Percentiles rank a stretch among this genome's conserved stretches.
Conservation (phyloP, 176 grass and related monocot species). For the Aegilops tauschii region DNA sequence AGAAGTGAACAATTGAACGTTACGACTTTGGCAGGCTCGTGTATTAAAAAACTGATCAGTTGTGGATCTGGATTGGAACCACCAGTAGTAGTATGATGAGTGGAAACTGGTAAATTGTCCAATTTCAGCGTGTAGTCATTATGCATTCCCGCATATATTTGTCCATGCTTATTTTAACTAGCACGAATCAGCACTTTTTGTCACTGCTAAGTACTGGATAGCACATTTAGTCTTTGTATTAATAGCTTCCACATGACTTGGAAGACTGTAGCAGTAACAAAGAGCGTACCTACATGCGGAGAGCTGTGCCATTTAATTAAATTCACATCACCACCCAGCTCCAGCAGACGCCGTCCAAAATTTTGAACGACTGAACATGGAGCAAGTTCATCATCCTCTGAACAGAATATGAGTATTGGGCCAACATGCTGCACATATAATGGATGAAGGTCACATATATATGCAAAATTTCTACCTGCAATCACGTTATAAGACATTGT, state of each 20-base stretch:
- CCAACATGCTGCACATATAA: constrained; percentile 64
- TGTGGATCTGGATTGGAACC: not conserved
- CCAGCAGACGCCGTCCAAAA: constrained; percentile 60
- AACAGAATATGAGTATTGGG: constrained; percentile 88
- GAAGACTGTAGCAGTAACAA: not conserved
- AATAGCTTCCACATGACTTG: not conserved
- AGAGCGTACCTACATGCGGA: constrained; percentile 72
- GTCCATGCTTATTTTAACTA: not conserved
- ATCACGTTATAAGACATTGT: not conserved
- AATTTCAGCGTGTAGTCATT: not conserved
- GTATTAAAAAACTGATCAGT: not conserved
- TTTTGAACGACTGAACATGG: constrained; percentile 62
- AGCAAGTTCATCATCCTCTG: constrained; percentile 82
- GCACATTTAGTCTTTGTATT: not conserved
- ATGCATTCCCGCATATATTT: not conserved
- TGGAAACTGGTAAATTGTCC: not conserved
- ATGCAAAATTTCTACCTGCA: not conserved
- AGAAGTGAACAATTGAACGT: not conserved
- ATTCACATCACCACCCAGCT: constrained; percentile 75
- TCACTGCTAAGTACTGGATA: not conserved
- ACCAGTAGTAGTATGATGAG: not conserved
- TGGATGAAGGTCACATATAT: not conserved
- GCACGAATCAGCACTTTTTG: not conserved
- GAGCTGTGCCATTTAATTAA: constrained; percentile 80
- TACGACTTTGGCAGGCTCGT: not conserved